Percentiles rank a stretch among this genome's conserved stretches.
Evolutionary conservation across 164 flowering plant genomes (phyloP).

Genomic region (Stephania yunnanensis): DNA sequence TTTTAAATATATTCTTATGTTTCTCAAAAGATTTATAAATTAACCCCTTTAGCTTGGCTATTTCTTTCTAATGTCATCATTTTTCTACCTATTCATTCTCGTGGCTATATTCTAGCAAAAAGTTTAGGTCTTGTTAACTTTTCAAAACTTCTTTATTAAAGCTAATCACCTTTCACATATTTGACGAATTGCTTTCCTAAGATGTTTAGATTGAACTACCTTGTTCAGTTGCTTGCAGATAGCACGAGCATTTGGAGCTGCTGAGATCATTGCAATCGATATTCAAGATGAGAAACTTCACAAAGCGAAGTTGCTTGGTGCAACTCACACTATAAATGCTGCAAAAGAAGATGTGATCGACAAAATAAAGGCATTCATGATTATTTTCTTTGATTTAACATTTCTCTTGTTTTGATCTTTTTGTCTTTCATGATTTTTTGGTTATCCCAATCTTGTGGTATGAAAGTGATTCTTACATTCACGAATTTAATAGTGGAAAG

Average conservation of each 20-base stretch:
- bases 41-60: too few relatives aligned
- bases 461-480: not conserved
- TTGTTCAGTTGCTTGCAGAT: conserved; percentile 93
- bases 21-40: too few relatives aligned
- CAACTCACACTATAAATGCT: conserved; percentile 83
- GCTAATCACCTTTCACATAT: not conserved
- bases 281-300: conserved; percentile 82
- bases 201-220: conserved; percentile 17
- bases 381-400: not conserved
- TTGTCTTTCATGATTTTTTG: not conserved
- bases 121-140: not conserved
- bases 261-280: conserved; percentile 94
- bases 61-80: too few relatives aligned
- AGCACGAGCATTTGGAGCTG: conserved; percentile 94
- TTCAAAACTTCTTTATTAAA: conserved; percentile 1
- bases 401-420: not conserved
- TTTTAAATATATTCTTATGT: too few relatives aligned
- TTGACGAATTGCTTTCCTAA: not conserved
- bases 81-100: too few relatives aligned
- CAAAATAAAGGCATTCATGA: conserved; percentile 53
- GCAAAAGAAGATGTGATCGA: conserved; percentile 65
- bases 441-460: not conserved
- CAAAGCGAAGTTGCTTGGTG: conserved; percentile 78
- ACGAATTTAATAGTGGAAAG: not conserved
- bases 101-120: not conserved